Percentiles rank a stretch among this genome's conserved stretches.
These are phyloP conservation scores for Boeremia exigua DNA, from an alignment of 2,329 filamentous ascomycete genomes.

Conservation along the genomic window DNA sequence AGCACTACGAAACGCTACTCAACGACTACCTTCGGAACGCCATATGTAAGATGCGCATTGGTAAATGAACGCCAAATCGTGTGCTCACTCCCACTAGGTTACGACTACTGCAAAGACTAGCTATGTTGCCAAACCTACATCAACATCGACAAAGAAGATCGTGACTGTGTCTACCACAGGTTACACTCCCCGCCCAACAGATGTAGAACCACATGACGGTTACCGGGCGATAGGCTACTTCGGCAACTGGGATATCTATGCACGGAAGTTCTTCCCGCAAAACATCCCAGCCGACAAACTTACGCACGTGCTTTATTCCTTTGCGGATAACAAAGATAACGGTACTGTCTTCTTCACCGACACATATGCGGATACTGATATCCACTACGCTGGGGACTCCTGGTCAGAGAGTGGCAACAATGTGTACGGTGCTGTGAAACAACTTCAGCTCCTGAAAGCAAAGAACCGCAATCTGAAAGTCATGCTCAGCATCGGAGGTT, in stretches of 20 bases:
- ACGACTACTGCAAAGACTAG: constrained; percentile 1
- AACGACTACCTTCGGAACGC: constrained; percentile 7
- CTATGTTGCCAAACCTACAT: neutral
- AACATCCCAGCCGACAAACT: constrained; percentile 80
- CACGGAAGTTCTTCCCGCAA: constrained; percentile 81
- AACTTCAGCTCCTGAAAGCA: constrained; percentile 78
- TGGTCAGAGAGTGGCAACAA: constrained; percentile 71
- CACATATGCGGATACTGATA: constrained; percentile 55
- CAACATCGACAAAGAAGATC: neutral
- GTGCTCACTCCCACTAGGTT: neutral
- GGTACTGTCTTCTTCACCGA: constrained; percentile 66
- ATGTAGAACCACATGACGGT: constrained; percentile 9
- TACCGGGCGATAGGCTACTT: constrained; percentile 66
- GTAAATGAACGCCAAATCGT: neutral
- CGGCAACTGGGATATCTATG: constrained; percentile 86
- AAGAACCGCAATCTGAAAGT: constrained; percentile 77
- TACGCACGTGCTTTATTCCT: constrained; percentile 89
- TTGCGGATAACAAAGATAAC: constrained; percentile 82
- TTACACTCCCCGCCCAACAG: constrained; percentile 1
- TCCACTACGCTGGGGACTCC: constrained; percentile 65
- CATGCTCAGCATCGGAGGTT: constrained; percentile 83
- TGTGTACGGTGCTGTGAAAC: constrained; percentile 78
- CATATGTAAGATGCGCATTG: constrained; percentile 3
- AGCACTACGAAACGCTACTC: constrained; percentile 5
- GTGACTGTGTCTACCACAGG: neutral